Evolutionary conservation across 2,329 filamentous ascomycete species (phyloP).

Genomic region (Xylaria sp.): DNA sequence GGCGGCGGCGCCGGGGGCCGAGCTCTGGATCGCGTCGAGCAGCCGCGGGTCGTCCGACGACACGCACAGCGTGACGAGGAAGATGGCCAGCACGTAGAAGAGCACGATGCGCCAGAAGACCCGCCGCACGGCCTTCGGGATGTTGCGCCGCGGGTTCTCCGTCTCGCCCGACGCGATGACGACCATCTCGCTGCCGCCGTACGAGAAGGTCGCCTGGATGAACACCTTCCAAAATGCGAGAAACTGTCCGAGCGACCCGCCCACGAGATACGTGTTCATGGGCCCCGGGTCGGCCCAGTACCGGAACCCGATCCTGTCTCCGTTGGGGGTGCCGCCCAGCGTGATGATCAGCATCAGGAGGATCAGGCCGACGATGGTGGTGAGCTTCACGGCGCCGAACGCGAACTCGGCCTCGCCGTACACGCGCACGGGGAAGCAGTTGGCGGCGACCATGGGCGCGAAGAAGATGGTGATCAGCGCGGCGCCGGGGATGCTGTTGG

Average conservation of each 20-base stretch:
- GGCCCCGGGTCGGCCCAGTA: conserved; percentile 49
- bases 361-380: conserved; percentile 52
- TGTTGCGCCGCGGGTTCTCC: conserved; percentile 60
- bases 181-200: conserved; percentile 49
- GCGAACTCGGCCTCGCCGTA: conserved; percentile 59
- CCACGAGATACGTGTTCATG: conserved; percentile 45
- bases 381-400: conserved; percentile 53
- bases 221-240: conserved; percentile 50
- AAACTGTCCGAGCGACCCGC: conserved; percentile 44
- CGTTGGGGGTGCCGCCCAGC: conserved; percentile 48
- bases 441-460: conserved; percentile 41
- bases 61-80: conserved; percentile 45
- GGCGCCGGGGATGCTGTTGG: conserved; percentile 29
- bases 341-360: conserved; percentile 53
- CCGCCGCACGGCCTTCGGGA: conserved; percentile 68
- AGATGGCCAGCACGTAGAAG: conserved; percentile 68
- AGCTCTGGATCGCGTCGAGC: conserved; percentile 34
- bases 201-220: conserved; percentile 52
- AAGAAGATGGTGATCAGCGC: conserved; percentile 43
- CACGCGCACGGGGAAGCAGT: conserved; percentile 45
- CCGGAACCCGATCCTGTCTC: conserved; percentile 48
- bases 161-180: conserved; percentile 58
- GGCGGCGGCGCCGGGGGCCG: conserved; percentile 36
- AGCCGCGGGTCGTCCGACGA: conserved; percentile 38
- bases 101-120: conserved; percentile 69